phyloP scores from a whole-genome alignment of 192 early-diverging fungal genomes.

The Allomyces macrogynus region DNA sequence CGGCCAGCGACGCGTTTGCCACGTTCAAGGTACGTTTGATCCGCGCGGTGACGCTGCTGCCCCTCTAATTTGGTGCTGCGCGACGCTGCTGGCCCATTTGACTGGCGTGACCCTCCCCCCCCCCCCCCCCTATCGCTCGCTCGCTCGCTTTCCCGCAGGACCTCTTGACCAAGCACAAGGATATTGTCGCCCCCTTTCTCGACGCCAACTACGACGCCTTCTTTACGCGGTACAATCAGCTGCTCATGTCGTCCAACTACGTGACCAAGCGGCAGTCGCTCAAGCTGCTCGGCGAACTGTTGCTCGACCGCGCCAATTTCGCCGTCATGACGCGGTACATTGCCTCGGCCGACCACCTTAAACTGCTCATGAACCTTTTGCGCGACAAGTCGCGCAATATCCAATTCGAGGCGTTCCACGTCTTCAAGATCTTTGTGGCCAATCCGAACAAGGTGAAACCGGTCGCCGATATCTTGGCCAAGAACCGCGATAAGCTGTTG shows the following conservation, averaged over 20 bases:
- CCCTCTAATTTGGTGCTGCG: background rate
- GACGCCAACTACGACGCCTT: slow-evolving; percentile 70
- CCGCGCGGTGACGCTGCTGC: too few species aligned
- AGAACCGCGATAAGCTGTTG: slow-evolving; percentile 79
- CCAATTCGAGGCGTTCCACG: slow-evolving; percentile 99
- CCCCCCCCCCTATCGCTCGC: background rate
- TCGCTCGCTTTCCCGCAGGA: slow-evolving; percentile 52
- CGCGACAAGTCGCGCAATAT: slow-evolving; percentile 92
- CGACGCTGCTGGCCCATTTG: background rate
- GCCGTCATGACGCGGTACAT: slow-evolving; percentile 91
- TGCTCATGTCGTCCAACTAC: slow-evolving; percentile 82
- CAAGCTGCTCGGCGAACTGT: slow-evolving; percentile 93
- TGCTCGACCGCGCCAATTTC: slow-evolving; percentile 89
- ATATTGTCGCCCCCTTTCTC: slow-evolving; percentile 73
- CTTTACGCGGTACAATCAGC: slow-evolving; percentile 49
- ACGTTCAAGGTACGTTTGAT: slow-evolving; percentile 61
- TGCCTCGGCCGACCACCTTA: slow-evolving; percentile 72
- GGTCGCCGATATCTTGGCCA: slow-evolving; percentile 73
- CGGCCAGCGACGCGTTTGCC: slow-evolving; percentile 92
- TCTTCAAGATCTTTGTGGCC: slow-evolving; percentile 99
- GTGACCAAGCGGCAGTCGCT: slow-evolving; percentile 95
- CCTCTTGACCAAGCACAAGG: slow-evolving; percentile 83
- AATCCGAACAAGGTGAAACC: slow-evolving; percentile 90
- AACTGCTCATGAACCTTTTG: slow-evolving; percentile 94
- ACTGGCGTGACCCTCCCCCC: background rate